A percentile compares a stretch with the other conserved stretches of the same genome.
Conservation (phyloP, 2,329 filamentous ascomycete species). For the Penicillium sp. region DNA sequence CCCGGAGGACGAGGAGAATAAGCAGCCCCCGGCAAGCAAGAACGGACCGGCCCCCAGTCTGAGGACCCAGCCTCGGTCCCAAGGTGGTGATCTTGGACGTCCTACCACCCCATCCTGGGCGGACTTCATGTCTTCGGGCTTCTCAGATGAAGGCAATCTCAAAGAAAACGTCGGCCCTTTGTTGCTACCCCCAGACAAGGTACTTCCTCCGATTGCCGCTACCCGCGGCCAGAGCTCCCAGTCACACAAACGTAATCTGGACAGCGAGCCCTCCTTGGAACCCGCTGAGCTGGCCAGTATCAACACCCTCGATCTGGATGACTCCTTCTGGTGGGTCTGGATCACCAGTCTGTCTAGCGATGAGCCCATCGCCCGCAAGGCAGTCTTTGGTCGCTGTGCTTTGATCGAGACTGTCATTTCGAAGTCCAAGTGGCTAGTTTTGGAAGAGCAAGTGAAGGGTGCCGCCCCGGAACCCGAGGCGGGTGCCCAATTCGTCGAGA, state of each 20-base stretch:
- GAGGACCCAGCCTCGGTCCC: slow-evolving; percentile 68
- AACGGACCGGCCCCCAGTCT: slow-evolving; percentile 56
- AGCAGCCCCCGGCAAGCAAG: slow-evolving; percentile 30
- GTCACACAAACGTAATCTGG: slow-evolving; percentile 75
- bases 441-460: slow-evolving; percentile 95
- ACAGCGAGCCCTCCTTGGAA: slow-evolving; percentile 71
- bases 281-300: slow-evolving; percentile 96
- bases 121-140: slow-evolving; percentile 93
- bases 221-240: slow-evolving; percentile 80
- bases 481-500: slow-evolving; percentile 89
- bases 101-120: slow-evolving; percentile 98
- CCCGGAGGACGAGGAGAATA: slow-evolving; percentile 61
- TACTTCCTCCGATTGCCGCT: slow-evolving; percentile 78
- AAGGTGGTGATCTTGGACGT: slow-evolving; percentile 68
- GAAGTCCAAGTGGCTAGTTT: slow-evolving; percentile 84
- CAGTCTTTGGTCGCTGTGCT: slow-evolving; percentile 91
- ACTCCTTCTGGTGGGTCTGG: slow-evolving; percentile 99
- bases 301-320: slow-evolving; percentile 80
- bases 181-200: slow-evolving; percentile 87
- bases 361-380: slow-evolving; percentile 82
- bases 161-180: slow-evolving; percentile 64
- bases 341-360: slow-evolving; percentile 94
- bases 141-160: slow-evolving; percentile 75
- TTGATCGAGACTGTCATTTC: slow-evolving; percentile 85
- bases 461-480: slow-evolving; percentile 82